A percentile compares a stretch with the other conserved stretches of the same genome.
Evolutionary conservation across 306 rosid genomes (phyloP).

Genomic region (Prunus mume): DNA sequence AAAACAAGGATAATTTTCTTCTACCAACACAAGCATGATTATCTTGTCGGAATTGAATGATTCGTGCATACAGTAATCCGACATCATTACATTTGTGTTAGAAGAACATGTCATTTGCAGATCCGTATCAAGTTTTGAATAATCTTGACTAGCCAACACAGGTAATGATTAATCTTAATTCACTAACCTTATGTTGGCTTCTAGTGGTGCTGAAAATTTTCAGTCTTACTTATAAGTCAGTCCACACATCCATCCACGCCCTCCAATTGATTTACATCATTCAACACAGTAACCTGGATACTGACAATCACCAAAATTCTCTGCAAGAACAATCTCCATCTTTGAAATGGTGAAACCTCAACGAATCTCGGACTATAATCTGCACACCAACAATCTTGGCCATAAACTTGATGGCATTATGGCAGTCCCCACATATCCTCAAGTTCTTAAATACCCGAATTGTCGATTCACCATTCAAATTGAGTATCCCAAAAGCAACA

Average conservation of each 20-base stretch:
- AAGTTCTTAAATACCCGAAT: constrained; percentile 55
- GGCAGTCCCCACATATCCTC: constrained; percentile 56
- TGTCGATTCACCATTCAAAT: constrained; percentile 41
- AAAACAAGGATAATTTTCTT: no score
- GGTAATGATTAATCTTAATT: no score
- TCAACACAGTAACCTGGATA: neutral
- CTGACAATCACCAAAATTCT: constrained; percentile 39
- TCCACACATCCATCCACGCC: neutral
- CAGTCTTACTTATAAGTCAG: neutral
- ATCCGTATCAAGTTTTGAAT: no score
- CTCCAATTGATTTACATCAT: neutral
- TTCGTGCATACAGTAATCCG: no score
- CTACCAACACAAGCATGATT: no score
- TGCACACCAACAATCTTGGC: constrained; percentile 44
- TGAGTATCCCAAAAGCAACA: constrained; percentile 53
- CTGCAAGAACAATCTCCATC: constrained; percentile 48
- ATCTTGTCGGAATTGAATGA: no score
- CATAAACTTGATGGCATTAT: constrained; percentile 53
- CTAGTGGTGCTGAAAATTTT: neutral
- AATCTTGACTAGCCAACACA: neutral
- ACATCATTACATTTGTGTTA: no score
- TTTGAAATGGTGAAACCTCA: constrained; percentile 58
- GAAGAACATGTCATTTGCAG: no score
- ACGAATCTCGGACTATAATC: constrained; percentile 51
- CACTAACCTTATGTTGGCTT: neutral